These are phyloP conservation scores for Microsporum audouinii DNA, from an alignment of 2,329 filamentous ascomycete species.

Conservation along the genomic window DNA sequence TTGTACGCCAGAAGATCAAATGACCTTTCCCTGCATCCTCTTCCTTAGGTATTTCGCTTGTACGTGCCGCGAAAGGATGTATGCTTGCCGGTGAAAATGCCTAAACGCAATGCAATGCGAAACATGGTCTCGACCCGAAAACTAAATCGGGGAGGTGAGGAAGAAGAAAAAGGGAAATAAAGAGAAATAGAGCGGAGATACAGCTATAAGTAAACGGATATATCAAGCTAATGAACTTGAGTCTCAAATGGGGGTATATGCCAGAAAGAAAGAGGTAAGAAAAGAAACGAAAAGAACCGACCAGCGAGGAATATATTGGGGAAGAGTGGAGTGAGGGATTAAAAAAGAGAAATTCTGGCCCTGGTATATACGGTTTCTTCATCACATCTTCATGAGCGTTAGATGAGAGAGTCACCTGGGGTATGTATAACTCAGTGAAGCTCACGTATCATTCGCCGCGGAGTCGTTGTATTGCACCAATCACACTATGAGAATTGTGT, in stretches of 20 bases:
- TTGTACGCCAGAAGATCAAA: background rate
- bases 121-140: background rate
- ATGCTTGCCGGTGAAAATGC: background rate
- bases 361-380: background rate
- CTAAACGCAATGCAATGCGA: background rate
- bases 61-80: background rate
- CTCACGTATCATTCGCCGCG: background rate
- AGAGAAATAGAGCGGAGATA: background rate
- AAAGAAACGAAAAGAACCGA: background rate
- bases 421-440: background rate
- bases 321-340: background rate
- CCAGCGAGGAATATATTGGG: background rate
- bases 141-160: background rate
- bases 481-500: constrained; percentile 25
- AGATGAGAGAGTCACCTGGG: too few species aligned
- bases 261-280: background rate
- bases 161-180: background rate
- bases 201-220: background rate
- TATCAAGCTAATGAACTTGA: background rate
- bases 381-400: background rate
- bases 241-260: background rate
- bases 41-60: background rate
- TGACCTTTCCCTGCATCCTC: background rate
- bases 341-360: background rate
- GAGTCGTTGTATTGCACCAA: constrained; percentile 31